Percentiles rank a stretch among this genome's conserved stretches.
Conservation (phyloP, 768 basidiomycete species). For the Hortiboletus campestris region DNA sequence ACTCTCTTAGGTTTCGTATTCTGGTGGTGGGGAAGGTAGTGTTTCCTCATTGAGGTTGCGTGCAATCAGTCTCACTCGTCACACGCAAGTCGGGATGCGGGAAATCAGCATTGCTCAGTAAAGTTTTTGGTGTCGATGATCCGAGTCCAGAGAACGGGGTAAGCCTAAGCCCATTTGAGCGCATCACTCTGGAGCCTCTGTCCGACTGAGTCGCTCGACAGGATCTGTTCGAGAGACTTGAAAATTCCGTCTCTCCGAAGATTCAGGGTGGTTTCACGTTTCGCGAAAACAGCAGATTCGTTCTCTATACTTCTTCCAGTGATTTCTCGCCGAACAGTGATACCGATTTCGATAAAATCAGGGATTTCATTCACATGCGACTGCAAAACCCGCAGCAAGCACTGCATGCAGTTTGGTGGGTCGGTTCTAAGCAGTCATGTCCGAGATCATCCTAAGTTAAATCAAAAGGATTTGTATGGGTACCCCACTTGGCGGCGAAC, state of each 20-base stretch:
- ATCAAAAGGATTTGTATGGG: constrained; percentile 3
- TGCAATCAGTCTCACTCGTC: neutral
- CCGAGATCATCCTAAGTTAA: neutral
- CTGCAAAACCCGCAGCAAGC: neutral
- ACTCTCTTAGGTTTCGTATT: neutral
- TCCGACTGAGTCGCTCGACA: neutral
- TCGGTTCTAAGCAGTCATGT: neutral
- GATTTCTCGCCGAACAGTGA: constrained; percentile 7
- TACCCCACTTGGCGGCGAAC: constrained; percentile 3
- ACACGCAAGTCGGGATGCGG: constrained; percentile 1
- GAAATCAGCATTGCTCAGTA: constrained; percentile 1
- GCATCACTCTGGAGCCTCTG: neutral
- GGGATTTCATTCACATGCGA: neutral
- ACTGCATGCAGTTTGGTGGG: constrained; percentile 6
- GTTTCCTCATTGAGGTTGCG: neutral
- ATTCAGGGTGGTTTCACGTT: neutral
- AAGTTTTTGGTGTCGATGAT: constrained; percentile 3
- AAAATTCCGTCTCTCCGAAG: neutral
- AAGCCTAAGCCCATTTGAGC: neutral
- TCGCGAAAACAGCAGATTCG: constrained; percentile 1
- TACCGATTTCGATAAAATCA: constrained; percentile 1
- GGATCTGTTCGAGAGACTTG: neutral
- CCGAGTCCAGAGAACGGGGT: neutral
- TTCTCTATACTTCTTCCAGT: constrained; percentile 4
- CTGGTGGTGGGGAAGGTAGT: constrained; percentile 6